These are phyloP conservation scores for Neurospora tetrasperma DNA, from an alignment of 495 filamentous ascomycete genomes.

Conservation along the genomic window DNA sequence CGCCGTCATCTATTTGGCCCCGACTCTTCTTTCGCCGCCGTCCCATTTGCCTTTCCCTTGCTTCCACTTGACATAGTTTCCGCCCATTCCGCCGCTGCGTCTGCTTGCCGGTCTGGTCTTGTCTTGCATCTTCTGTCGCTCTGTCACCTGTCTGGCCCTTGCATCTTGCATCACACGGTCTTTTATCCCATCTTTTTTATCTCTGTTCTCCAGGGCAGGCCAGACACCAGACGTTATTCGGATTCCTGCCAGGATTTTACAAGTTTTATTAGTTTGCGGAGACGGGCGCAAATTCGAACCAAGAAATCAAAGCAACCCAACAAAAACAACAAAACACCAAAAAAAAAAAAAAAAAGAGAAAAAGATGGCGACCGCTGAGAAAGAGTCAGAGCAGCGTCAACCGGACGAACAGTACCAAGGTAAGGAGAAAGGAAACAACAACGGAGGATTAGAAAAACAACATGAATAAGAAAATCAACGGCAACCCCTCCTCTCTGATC, in stretches of 20 bases:
- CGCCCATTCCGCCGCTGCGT: neutral
- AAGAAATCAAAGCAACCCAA: neutral
- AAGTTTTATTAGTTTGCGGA: neutral
- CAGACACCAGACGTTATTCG: neutral
- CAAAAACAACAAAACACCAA: neutral
- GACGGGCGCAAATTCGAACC: neutral
- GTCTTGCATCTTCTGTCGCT: neutral
- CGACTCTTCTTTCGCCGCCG: neutral
- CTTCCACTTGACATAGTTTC: neutral
- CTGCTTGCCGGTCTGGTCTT: neutral
- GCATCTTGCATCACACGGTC: conserved; percentile 1
- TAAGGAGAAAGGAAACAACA: neutral
- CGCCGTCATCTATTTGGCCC: neutral
- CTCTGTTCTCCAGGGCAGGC: neutral
- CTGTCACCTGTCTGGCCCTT: neutral
- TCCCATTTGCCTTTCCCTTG: neutral
- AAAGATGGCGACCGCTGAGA: conserved; percentile 13
- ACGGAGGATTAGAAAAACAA: neutral
- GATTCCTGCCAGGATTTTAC: neutral
- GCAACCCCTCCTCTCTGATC: conserved; percentile 10
- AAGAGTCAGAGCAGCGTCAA: conserved; percentile 9
- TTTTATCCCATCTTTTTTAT: neutral
- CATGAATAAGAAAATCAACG: neutral
- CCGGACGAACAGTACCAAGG: conserved; percentile 9
- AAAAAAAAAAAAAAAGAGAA: neutral